phyloP scores from a whole-genome alignment of 352 stramenopile species.

The Phytophthora podocarpi region DNA sequence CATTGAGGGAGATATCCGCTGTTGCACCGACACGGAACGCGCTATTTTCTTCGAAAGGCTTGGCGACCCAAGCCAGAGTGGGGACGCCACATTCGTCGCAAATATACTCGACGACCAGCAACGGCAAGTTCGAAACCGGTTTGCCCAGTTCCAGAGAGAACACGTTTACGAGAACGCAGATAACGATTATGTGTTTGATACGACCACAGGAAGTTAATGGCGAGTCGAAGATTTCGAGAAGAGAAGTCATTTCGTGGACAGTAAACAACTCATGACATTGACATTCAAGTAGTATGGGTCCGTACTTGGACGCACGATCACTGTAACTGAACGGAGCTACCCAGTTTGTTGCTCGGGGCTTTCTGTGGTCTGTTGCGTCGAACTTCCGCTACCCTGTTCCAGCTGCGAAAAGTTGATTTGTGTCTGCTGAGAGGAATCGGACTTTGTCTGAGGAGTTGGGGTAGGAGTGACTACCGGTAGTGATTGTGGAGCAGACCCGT shows the following conservation, averaged over 20 bases:
- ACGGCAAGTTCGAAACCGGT: conserved; percentile 6
- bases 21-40: conserved; percentile 4
- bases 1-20: conserved; percentile 18
- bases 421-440: too few relatives aligned
- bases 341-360: too few relatives aligned
- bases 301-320: too few relatives aligned
- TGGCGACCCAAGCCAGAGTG: conserved; percentile 5
- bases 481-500: background rate
- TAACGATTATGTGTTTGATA: background rate
- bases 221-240: too few relatives aligned
- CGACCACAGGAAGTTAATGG: background rate
- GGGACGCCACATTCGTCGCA: conserved; percentile 17
- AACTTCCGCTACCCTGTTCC: background rate
- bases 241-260: too few relatives aligned
- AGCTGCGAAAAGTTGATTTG: conserved; percentile 13
- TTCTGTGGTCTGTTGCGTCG: background rate
- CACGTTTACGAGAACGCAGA: background rate
- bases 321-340: background rate
- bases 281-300: background rate
- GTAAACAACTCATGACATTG: conserved; percentile 1
- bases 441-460: background rate
- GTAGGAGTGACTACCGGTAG: background rate
- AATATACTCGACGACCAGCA: conserved; percentile 23
- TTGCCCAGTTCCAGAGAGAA: conserved; percentile 13
- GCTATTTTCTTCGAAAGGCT: conserved; percentile 16